Percentiles rank a stretch among this genome's conserved stretches.
phyloP scores from a whole-genome alignment of 805 yeast species.

The Komagataella kurtzmanii region DNA sequence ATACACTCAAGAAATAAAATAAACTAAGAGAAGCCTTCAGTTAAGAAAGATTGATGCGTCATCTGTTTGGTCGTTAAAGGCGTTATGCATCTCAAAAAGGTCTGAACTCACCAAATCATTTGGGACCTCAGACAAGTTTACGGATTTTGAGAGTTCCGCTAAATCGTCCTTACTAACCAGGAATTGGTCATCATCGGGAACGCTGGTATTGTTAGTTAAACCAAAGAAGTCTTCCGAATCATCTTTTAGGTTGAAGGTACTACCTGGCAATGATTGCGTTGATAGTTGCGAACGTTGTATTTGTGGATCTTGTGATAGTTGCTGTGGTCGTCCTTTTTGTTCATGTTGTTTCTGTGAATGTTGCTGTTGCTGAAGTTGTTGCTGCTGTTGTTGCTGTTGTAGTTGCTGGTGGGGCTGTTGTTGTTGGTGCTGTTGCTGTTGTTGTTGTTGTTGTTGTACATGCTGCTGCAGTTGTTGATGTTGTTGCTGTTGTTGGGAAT shows the following conservation, averaged over 20 bases:
- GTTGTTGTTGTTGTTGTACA: constrained; percentile 6
- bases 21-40: neutral
- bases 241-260: neutral
- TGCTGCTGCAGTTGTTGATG: constrained; percentile 4
- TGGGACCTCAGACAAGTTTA: neutral
- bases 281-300: neutral
- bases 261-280: neutral
- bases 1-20: neutral
- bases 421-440: constrained; percentile 2
- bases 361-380: constrained; percentile 5
- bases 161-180: neutral
- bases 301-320: constrained; percentile 1
- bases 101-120: neutral
- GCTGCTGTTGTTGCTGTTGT: constrained; percentile 6
- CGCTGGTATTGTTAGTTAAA: neutral
- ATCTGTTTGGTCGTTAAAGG: constrained; percentile 1
- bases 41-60: constrained; percentile 3
- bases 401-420: neutral
- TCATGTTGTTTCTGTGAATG: constrained; percentile 1
- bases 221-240: neutral
- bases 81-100: neutral
- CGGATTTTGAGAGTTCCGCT: neutral
- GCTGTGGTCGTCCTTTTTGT: constrained; percentile 6
- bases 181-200: neutral
- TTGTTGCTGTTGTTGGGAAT: neutral